Evolutionary conservation across 2,329 filamentous ascomycete species (phyloP).

Genomic region (Basipetospora chlamydospora): DNA sequence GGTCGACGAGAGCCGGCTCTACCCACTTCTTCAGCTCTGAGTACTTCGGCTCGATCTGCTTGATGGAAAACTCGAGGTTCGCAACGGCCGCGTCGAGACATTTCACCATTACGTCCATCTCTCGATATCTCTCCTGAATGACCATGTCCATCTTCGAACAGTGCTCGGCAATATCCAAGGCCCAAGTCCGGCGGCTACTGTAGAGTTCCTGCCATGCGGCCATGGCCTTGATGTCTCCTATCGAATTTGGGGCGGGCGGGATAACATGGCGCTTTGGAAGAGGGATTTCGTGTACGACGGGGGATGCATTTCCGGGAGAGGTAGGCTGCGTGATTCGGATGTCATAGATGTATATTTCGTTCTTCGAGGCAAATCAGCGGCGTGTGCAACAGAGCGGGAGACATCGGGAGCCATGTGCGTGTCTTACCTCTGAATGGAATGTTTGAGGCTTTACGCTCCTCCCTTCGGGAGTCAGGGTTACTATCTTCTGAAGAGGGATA

Average conservation of each 20-base stretch:
- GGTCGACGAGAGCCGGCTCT: conserved; percentile 51
- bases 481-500: conserved; percentile 65
- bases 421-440: conserved; percentile 60
- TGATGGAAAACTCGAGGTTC: conserved; percentile 67
- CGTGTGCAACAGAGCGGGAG: conserved; percentile 1
- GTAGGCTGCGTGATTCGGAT: conserved; percentile 54
- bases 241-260: conserved; percentile 64
- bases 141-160: conserved; percentile 50
- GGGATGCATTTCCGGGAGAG: conserved; percentile 27
- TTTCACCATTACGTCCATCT: conserved; percentile 63
- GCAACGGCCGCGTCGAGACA: conserved; percentile 74
- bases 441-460: conserved; percentile 72
- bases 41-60: conserved; percentile 56
- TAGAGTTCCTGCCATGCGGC: conserved; percentile 83
- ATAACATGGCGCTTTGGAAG: conserved; percentile 39
- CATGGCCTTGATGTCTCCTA: conserved; percentile 65
- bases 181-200: conserved; percentile 68
- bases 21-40: conserved; percentile 58
- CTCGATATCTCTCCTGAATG: conserved; percentile 51
- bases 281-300: conserved; percentile 32
- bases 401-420: conserved; percentile 6
- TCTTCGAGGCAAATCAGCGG: conserved; percentile 29
- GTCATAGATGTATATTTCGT: conserved; percentile 86
- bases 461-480: conserved; percentile 72
- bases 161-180: conserved; percentile 51